Base-by-base conservation (phyloP, 257 asterid species). In the Echium plantagineum region DNA sequence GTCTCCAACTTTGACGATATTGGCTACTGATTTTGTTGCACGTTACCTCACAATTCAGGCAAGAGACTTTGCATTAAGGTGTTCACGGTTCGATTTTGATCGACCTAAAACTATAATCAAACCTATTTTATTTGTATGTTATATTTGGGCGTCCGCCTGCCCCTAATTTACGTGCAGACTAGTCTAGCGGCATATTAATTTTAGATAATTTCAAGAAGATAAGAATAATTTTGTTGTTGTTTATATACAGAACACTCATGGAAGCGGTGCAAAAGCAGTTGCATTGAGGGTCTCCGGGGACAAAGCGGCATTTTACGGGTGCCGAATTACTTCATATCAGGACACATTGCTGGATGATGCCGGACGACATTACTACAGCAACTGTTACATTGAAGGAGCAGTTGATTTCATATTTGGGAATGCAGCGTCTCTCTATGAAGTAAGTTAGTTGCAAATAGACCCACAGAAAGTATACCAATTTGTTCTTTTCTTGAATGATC, bases 331-430 rank as follows among this genome's bases (percentile, higher is more conserved):
- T 2, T 78, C 84, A 4, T 78, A 78, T 48, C 87, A 78, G 60
- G 87, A 81, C 13, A 81, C 87, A 2, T 66, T 81, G 46, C 61
- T 78, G 15, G 87, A 81, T 30, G 84, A 78, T 56, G 52, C 60
- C 16, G 84, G 84, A 5, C 73, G 78, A 52, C 84, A 81, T 62
- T 81, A 75, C 60, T 81, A 68, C 63, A 66, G 35, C 2, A 81
- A 75, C 28, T 81, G 84, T 59, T 81, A 75, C 35, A 75, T 81
- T 15, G 73, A 81, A 75, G 84, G 87, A 15, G 87, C 76, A 0
- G 79, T 77, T 5, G 87, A 81, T 65, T 75, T 81, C 66, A 72
- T 78, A 16, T 81, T 62, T 55, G 87, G 87, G 60, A 75, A 62
- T 12, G 82, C 69, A 26, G 80, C 87, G 21, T 81, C 88, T 61